Percentiles rank a stretch among this genome's conserved stretches.
Conservation (phyloP, 495 filamentous ascomycete genomes). For the Talaromyces wortmannii region DNA sequence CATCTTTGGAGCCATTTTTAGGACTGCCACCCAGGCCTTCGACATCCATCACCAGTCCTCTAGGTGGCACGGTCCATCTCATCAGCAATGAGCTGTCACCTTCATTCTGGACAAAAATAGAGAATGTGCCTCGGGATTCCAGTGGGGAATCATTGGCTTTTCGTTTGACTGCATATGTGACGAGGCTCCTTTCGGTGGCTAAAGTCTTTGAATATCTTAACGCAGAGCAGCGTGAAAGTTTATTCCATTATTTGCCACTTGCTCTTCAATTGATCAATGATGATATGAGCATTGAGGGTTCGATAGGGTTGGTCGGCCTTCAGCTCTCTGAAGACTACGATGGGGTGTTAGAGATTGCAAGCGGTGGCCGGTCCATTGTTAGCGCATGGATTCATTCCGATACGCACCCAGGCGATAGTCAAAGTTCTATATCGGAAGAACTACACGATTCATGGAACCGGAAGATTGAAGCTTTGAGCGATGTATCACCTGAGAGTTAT, state of each 20-base stretch:
- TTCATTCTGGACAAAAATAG: constrained; percentile 14
- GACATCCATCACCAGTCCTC: constrained; percentile 61
- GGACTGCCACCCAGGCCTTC: constrained; percentile 49
- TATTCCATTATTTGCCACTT: constrained; percentile 45
- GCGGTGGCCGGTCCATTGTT: constrained; percentile 48
- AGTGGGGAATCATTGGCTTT: constrained; percentile 64
- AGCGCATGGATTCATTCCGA: constrained; percentile 32
- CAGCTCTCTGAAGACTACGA: constrained; percentile 42
- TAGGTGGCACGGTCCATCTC: constrained; percentile 66
- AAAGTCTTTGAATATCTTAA: constrained; percentile 21
- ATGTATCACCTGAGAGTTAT: constrained; percentile 26
- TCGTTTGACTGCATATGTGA: constrained; percentile 63
- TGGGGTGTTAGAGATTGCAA: constrained; percentile 56
- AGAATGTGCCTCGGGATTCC: constrained; percentile 47
- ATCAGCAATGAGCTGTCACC: constrained; percentile 31
- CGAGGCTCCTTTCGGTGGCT: constrained; percentile 41
- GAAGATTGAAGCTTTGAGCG: constrained; percentile 22
- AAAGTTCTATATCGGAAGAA: background rate
- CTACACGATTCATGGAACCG: constrained; percentile 23
- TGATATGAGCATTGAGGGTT: constrained; percentile 49
- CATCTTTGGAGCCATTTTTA: constrained; percentile 54
- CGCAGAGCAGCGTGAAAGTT: constrained; percentile 21
- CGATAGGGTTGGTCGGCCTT: constrained; percentile 48
- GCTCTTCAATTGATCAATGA: constrained; percentile 55
- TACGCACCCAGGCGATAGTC: constrained; percentile 4